Evolutionary conservation across 1,139 yeast species (phyloP).

Genomic region (Diutina siamensis): DNA sequence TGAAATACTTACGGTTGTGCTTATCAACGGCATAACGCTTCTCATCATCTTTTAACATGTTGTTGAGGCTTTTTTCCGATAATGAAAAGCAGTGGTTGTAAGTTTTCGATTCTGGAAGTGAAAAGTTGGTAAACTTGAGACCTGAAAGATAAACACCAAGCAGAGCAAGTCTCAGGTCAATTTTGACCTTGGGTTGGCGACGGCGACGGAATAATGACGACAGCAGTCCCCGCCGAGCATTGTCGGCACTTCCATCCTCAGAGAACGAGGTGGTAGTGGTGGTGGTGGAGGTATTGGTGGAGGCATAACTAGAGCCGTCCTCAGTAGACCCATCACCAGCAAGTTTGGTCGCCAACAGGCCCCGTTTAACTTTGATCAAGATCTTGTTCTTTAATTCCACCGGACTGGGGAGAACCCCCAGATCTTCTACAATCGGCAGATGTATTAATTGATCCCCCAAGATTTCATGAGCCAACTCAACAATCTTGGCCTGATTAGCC

Average conservation of each 20-base stretch:
- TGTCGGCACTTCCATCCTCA: slow-evolving; percentile 24
- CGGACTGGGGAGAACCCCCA: slow-evolving; percentile 54
- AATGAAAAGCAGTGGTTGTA: slow-evolving; percentile 78
- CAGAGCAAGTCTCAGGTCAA: background rate
- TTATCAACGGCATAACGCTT: slow-evolving; percentile 47
- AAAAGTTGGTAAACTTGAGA: slow-evolving; percentile 65
- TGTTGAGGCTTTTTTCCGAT: slow-evolving; percentile 57
- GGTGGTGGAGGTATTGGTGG: slow-evolving; percentile 11
- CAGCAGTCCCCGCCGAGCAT: background rate
- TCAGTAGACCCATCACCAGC: slow-evolving; percentile 14
- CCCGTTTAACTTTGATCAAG: slow-evolving; percentile 66
- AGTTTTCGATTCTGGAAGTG: slow-evolving; percentile 77
- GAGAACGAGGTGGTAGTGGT: slow-evolving; percentile 36
- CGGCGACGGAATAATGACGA: slow-evolving; percentile 6
- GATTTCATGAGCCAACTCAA: slow-evolving; percentile 35
- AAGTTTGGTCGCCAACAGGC: slow-evolving; percentile 12
- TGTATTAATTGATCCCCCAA: slow-evolving; percentile 51
- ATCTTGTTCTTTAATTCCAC: slow-evolving; percentile 54
- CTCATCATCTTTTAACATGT: slow-evolving; percentile 50
- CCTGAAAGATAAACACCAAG: slow-evolving; percentile 60
- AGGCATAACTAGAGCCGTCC: background rate
- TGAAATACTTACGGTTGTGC: slow-evolving; percentile 64
- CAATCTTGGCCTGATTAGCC: slow-evolving; percentile 52
- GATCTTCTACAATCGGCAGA: slow-evolving; percentile 21
- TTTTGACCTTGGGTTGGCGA: slow-evolving; percentile 10